These are phyloP conservation scores for Penicillium desertorum DNA, from an alignment of 495 filamentous ascomycete genomes.

Conservation along the genomic window DNA sequence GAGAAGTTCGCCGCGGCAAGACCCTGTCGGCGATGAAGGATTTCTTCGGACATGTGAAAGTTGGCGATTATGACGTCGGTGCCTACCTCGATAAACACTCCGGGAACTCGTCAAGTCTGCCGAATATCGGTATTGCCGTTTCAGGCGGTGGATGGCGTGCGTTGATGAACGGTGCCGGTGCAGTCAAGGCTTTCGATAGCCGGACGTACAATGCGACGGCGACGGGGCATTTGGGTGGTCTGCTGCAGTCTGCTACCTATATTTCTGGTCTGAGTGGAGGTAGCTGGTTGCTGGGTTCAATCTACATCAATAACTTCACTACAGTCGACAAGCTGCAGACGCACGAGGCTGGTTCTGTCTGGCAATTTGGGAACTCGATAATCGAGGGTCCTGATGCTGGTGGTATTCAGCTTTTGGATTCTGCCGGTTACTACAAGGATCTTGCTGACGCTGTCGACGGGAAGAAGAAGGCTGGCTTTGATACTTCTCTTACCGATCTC, in stretches of 20 bases:
- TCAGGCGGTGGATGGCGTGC: constrained; percentile 81
- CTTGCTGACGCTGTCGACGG: constrained; percentile 58
- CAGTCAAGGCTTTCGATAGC: constrained; percentile 78
- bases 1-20: constrained; percentile 43
- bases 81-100: constrained; percentile 62
- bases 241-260: constrained; percentile 85
- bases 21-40: constrained; percentile 68
- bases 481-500: constrained; percentile 81
- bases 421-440: constrained; percentile 65
- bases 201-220: constrained; percentile 65
- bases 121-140: constrained; percentile 59
- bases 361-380: constrained; percentile 79
- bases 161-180: constrained; percentile 84
- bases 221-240: constrained; percentile 73
- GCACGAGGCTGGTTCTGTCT: constrained; percentile 48
- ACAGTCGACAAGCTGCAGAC: constrained; percentile 60
- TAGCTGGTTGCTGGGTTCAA: constrained; percentile 80
- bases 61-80: constrained; percentile 72
- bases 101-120: constrained; percentile 57
- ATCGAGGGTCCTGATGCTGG: constrained; percentile 61
- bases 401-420: constrained; percentile 52
- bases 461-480: constrained; percentile 72
- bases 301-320: constrained; percentile 90
- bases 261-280: constrained; percentile 83
- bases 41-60: constrained; percentile 69